Conservation (phyloP, 257 asterid species). For the Parsonsia alboflavescens region DNA sequence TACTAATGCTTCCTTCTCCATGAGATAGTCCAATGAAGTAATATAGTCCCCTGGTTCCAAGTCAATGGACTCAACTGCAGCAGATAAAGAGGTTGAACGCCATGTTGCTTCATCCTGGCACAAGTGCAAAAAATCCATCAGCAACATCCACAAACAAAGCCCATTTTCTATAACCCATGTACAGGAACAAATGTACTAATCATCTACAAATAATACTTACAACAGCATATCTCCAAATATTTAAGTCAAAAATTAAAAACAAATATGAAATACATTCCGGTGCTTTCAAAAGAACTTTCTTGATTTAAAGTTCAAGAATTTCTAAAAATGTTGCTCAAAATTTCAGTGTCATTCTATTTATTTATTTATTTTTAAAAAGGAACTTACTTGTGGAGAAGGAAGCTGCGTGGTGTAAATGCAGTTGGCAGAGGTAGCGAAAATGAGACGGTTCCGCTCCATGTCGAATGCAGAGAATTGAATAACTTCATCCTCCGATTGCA, state of each 20-base stretch:
- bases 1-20: slow-evolving; percentile 92
- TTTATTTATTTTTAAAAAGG: not conserved
- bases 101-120: slow-evolving; percentile 47
- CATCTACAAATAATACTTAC: not conserved
- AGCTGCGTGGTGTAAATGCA: slow-evolving; percentile 51
- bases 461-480: slow-evolving; percentile 61
- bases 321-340: not conserved
- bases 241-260: not conserved
- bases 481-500: slow-evolving; percentile 51
- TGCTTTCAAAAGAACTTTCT: not conserved
- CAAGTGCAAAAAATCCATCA: slow-evolving; percentile 16
- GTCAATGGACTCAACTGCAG: slow-evolving; percentile 43
- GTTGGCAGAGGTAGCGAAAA: slow-evolving; percentile 69
- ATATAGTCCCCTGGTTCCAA: slow-evolving; percentile 72
- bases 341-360: not conserved
- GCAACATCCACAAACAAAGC: not conserved
- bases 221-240: not conserved
- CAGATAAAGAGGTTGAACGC: slow-evolving; percentile 30
- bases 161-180: not conserved
- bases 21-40: slow-evolving; percentile 75
- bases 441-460: slow-evolving; percentile 71
- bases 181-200: not conserved
- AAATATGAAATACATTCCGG: not conserved
- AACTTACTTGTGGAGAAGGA: slow-evolving; percentile 48
- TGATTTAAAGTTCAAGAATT: not conserved